Percentiles rank a stretch among this genome's conserved stretches.
Conservation (phyloP, 768 basidiomycete genomes). For the Pulveroboletus ravenelii region DNA sequence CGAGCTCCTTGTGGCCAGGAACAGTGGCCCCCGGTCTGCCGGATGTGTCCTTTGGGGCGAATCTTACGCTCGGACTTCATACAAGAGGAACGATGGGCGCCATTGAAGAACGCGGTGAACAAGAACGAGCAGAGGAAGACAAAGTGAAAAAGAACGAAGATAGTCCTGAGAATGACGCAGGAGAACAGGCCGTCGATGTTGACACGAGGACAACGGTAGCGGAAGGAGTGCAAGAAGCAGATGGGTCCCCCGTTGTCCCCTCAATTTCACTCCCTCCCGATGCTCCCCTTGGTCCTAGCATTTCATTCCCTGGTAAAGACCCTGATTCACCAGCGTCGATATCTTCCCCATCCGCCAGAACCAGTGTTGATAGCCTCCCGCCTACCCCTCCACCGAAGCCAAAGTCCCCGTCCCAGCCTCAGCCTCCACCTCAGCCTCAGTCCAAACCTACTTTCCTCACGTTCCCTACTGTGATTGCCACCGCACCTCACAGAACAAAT, state of each 20-base stretch:
- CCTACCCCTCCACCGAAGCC: constrained; percentile 23
- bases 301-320: constrained; percentile 10
- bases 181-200: not conserved
- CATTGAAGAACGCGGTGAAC: constrained; percentile 12
- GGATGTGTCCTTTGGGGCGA: constrained; percentile 18
- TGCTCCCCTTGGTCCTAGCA: constrained; percentile 6
- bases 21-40: constrained; percentile 8
- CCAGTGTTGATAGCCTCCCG: constrained; percentile 15
- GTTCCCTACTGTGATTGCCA: constrained; percentile 3
- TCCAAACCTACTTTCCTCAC: constrained; percentile 12
- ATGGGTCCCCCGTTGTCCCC: not conserved
- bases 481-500: constrained; percentile 16
- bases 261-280: constrained; percentile 12
- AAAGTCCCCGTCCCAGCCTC: constrained; percentile 10
- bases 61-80: constrained; percentile 16
- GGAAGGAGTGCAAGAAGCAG: not conserved
- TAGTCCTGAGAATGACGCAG: not conserved
- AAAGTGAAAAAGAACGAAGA: not conserved
- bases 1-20: constrained; percentile 2
- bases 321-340: constrained; percentile 2
- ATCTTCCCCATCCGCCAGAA: constrained; percentile 4
- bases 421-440: not conserved
- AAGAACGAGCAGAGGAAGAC: constrained; percentile 2
- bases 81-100: constrained; percentile 1
- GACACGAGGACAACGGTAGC: not conserved